Percentiles rank a stretch among this genome's conserved stretches.
These are phyloP conservation scores for Exophiala alcalophila DNA, from an alignment of 2,329 filamentous ascomycete genomes.

Conservation along the genomic window DNA sequence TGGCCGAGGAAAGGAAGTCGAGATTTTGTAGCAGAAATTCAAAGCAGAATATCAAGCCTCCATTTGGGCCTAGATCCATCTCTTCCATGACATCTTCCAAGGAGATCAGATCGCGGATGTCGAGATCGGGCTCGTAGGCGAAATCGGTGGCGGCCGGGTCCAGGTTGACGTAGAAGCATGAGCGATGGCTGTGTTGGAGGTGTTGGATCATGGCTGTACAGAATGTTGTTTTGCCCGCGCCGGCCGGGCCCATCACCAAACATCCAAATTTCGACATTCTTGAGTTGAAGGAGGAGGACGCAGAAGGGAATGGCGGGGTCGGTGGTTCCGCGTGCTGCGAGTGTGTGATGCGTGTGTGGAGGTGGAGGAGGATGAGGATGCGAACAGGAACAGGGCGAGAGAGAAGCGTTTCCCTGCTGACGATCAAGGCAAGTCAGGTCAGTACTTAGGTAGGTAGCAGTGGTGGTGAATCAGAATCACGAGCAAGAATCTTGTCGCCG, in stretches of 20 bases:
- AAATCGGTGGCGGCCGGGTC: slow-evolving; percentile 94
- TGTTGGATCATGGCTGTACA: slow-evolving; percentile 91
- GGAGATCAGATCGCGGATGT: slow-evolving; percentile 92
- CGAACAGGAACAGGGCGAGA: too few relatives aligned
- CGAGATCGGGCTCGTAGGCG: slow-evolving; percentile 84
- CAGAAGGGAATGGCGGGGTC: too few relatives aligned
- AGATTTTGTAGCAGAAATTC: slow-evolving; percentile 93
- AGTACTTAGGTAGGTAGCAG: too few relatives aligned
- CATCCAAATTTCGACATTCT: slow-evolving; percentile 89
- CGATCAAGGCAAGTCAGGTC: too few relatives aligned
- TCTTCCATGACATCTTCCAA: slow-evolving; percentile 97
- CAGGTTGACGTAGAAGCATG: slow-evolving; percentile 96
- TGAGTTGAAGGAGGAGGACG: background rate
- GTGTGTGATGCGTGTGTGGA: too few relatives aligned
- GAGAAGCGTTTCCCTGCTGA: too few relatives aligned
- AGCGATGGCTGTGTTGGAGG: slow-evolving; percentile 84
- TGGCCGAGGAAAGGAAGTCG: slow-evolving; percentile 81
- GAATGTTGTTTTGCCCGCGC: slow-evolving; percentile 96
- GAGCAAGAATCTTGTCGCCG: too few relatives aligned
- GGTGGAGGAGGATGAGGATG: too few relatives aligned
- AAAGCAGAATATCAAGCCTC: slow-evolving; percentile 92
- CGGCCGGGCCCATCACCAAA: slow-evolving; percentile 93
- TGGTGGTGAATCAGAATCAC: too few relatives aligned
- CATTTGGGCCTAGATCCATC: slow-evolving; percentile 84
- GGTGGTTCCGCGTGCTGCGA: too few relatives aligned